Evolutionary conservation across 1,284 basidiomycete genomes (phyloP), one percentile per base, ranked within the genome.

Genomic region (Meripilus lineatus): DNA sequence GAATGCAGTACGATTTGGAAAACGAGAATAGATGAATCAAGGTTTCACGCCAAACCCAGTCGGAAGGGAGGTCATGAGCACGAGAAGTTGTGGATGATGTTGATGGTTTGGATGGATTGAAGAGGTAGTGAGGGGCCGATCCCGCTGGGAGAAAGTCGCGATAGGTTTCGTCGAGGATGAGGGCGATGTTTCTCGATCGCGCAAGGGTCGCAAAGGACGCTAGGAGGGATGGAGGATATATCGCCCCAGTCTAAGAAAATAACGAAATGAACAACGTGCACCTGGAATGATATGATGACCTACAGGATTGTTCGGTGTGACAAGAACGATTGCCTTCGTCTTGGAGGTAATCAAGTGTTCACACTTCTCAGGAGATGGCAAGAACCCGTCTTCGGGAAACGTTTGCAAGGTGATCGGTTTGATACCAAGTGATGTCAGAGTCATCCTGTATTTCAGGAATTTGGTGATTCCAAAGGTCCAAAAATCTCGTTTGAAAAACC

Each of bases 91-190:
- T 10, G 15, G 33, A 35, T 3, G 36, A 3, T 7, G 23, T 11
- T 4, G 37, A 32, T 2, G 38, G 14, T 8, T n/a, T 22, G 33
- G 44, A 25, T 5, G 47, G 34, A 13, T 46, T 33, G 58, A 82
- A 87, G 18, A 83, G 70, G 32, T 57, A 52, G 59, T 84, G 86
- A 0, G 84, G 79, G 5, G 69, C 32, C 5, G 26, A 25, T 8
- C 15, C 67, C 21, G 63, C 62, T 13, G 70, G 57, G 35, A 91
- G 71, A 56, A 94, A 93, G 57, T 94, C 90, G 15, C 89, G 78
- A 62, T 95, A 94, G 0, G 90, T 92, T 64, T 92, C 88, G 61
- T 93, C 89, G n/a, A 94, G 50, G 18, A 94, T 76, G n/a, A 94
- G 74, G 0, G 89, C 83, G 8, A 93, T 60, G 3, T 72, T 67